Percentiles rank a stretch among this genome's conserved stretches.
These are phyloP conservation scores for Laguncularia racemosa DNA, from an alignment of 345 rosid genomes.

Conservation along the genomic window DNA sequence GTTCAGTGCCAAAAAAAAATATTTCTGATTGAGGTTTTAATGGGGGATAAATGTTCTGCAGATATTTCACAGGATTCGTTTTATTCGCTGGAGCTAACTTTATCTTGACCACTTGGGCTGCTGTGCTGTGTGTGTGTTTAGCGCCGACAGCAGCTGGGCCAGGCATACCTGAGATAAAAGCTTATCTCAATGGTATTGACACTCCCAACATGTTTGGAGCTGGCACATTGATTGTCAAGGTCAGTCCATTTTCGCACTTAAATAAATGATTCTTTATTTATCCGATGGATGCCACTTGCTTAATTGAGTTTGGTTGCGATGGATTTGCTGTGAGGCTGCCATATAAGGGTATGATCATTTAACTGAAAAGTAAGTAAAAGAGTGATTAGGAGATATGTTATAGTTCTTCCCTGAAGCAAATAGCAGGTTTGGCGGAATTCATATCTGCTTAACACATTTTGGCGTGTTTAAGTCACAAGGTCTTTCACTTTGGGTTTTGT, in stretches of 20 bases:
- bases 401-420: too few relatives aligned
- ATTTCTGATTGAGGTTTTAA: background rate
- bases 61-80: constrained; percentile 54
- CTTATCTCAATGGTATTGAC: constrained; percentile 92
- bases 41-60: constrained; percentile 19
- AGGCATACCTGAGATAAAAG: constrained; percentile 93
- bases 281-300: background rate
- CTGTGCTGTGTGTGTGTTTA: constrained; percentile 68
- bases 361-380: too few relatives aligned
- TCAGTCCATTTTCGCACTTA: constrained; percentile 5
- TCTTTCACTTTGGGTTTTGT: too few relatives aligned
- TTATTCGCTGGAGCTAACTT: constrained; percentile 55
- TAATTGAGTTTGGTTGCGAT: background rate
- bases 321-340: too few relatives aligned
- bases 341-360: too few relatives aligned
- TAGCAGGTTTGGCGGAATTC: too few relatives aligned
- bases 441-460: too few relatives aligned
- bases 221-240: constrained; percentile 77
- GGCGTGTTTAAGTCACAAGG: too few relatives aligned
- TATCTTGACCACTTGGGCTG: constrained; percentile 48
- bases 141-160: constrained; percentile 98
- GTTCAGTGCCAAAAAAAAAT: background rate
- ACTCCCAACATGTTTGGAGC: constrained; percentile 90
- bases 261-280: background rate
- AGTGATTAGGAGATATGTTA: too few relatives aligned